phyloP scores from a whole-genome alignment of 2,329 filamentous ascomycete genomes.

The Colletotrichum sansevieriae region DNA sequence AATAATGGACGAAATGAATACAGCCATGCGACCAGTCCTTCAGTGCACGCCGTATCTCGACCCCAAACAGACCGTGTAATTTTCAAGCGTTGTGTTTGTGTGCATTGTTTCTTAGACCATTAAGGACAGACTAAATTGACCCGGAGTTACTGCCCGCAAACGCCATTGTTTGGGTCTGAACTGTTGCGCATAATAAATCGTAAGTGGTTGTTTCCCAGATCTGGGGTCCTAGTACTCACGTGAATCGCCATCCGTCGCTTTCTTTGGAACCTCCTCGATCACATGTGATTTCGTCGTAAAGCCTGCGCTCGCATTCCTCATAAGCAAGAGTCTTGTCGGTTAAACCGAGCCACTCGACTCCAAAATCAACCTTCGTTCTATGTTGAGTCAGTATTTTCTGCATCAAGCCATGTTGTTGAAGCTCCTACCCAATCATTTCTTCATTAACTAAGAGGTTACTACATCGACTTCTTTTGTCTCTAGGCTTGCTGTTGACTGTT shows the following conservation, averaged over 20 bases:
- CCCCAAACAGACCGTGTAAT: no score
- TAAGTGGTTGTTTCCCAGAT: not conserved
- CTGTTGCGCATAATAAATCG: not conserved
- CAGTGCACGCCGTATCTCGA: no score
- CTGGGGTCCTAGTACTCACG: not conserved
- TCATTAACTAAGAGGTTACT: not conserved
- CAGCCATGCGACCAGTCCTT: no score
- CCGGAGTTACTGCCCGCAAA: not conserved
- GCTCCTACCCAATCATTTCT: not conserved
- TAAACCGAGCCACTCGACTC: not conserved
- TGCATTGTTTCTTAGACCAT: no score
- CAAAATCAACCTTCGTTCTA: not conserved
- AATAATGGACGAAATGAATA: no score
- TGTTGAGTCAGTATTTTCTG: not conserved
- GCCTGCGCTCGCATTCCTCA: not conserved
- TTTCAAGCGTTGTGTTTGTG: no score
- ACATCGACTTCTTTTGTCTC: constrained; percentile 3
- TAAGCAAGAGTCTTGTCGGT: not conserved
- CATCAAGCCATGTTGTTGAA: not conserved
- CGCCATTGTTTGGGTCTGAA: not conserved
- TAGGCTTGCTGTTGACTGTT: not conserved
- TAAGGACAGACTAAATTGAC: no score
- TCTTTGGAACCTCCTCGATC: not conserved
- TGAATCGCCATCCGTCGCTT: constrained; percentile 3
- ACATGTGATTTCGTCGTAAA: constrained; percentile 1